Evolutionary conservation across 768 basidiomycete genomes (phyloP).

Genomic region (Mycena leptocephala): DNA sequence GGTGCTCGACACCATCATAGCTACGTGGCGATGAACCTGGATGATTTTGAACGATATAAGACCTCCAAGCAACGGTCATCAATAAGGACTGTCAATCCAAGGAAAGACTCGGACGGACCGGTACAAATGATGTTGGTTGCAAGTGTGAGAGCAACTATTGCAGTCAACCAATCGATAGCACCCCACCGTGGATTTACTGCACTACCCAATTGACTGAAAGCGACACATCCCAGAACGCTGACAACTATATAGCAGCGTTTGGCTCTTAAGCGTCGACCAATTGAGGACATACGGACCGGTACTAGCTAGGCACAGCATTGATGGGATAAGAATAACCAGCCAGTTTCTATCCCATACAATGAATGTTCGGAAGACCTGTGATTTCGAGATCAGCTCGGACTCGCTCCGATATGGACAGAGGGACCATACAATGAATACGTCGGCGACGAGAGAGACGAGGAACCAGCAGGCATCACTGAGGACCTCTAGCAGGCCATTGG

Average conservation of each 20-base stretch:
- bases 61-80: neutral
- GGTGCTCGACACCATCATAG: neutral
- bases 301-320: neutral
- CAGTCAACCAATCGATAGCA: neutral
- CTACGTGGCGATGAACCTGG: neutral
- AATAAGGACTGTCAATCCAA: neutral
- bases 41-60: conserved; percentile 8
- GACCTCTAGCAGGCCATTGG: neutral
- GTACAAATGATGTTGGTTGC: conserved; percentile 12
- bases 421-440: neutral
- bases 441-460: neutral
- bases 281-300: neutral
- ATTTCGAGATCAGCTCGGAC: neutral
- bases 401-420: neutral
- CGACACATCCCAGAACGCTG: neutral
- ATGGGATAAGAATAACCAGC: neutral
- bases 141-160: neutral
- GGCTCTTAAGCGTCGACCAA: no score
- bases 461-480: neutral
- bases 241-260: neutral
- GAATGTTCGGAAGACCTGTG: neutral
- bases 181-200: neutral
- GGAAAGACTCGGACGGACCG: neutral
- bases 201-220: neutral
- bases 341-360: neutral